Evolutionary conservation across 2,329 filamentous ascomycete species (phyloP).

Genomic region (Cryoendolithus antarcticus): DNA sequence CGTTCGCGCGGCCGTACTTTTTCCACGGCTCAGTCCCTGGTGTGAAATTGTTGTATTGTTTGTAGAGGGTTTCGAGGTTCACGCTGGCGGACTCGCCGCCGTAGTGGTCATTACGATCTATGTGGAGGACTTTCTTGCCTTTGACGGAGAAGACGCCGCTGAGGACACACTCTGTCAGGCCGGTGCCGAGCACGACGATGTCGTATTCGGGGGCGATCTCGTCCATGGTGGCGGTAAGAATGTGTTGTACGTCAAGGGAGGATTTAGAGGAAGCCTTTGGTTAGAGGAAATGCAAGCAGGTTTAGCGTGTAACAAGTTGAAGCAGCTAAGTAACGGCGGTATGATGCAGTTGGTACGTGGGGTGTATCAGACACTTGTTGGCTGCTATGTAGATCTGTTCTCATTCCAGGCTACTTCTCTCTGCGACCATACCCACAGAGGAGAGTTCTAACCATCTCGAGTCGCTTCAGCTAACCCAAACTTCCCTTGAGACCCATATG

Average conservation of each 20-base stretch:
- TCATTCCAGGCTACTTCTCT: too few species aligned
- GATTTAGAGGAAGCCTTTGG: conserved; percentile 1
- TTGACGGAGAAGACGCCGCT: conserved; percentile 96
- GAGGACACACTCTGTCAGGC: conserved; percentile 96
- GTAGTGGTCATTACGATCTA: conserved; percentile 97
- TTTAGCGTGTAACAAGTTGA: too few species aligned
- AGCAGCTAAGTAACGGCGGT: too few species aligned
- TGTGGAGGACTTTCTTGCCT: conserved; percentile 97
- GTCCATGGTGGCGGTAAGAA: conserved; percentile 55
- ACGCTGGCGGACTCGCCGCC: conserved; percentile 94
- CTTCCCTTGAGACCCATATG: too few species aligned
- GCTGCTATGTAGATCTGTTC: too few species aligned
- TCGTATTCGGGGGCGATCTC: conserved; percentile 98
- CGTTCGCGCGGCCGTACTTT: conserved; percentile 89
- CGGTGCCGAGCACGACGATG: conserved; percentile 95
- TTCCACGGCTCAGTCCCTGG: conserved; percentile 87
- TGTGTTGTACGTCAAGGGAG: conserved; percentile 1
- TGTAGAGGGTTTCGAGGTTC: conserved; percentile 95
- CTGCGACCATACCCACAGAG: too few species aligned
- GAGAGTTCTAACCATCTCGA: too few species aligned
- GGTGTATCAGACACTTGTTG: too few species aligned
- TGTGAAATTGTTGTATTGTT: conserved; percentile 79
- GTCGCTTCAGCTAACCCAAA: too few species aligned
- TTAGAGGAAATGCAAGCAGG: too few species aligned
- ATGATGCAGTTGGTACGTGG: too few species aligned